These are phyloP conservation scores for Bocquillonia castaneifolia DNA, from an alignment of 441 rosid genomes.

Conservation along the genomic window DNA sequence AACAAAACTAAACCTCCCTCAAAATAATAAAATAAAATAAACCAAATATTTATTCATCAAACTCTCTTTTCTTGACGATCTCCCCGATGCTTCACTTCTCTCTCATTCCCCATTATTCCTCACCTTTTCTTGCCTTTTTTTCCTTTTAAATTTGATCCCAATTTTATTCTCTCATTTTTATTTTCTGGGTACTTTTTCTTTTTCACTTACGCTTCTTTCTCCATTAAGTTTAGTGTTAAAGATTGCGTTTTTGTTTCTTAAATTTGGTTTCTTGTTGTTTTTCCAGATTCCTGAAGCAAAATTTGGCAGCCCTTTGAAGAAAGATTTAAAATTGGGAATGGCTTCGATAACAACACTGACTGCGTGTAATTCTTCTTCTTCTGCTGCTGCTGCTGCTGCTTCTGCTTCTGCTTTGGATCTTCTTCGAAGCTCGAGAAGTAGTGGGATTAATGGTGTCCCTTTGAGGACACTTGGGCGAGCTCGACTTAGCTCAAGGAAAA, in stretches of 20 bases:
- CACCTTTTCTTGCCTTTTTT: too few species aligned
- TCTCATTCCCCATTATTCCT: background rate
- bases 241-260: too few species aligned
- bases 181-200: conserved; percentile 28
- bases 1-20: background rate
- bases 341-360: conserved; percentile 54
- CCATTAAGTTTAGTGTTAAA: too few species aligned
- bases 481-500: conserved; percentile 28
- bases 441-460: conserved; percentile 49
- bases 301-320: too few species aligned
- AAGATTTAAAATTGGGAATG: conserved; percentile 32
- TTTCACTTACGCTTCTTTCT: too few species aligned
- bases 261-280: too few species aligned
- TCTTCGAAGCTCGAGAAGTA: conserved; percentile 63
- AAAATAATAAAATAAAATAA: conserved; percentile 13
- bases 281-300: background rate
- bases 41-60: too few species aligned
- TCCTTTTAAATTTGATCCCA: background rate
- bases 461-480: conserved; percentile 51
- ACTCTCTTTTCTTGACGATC: conserved; percentile 43
- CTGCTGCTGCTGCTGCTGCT: conserved; percentile 41
- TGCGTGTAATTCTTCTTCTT: too few species aligned
- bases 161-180: background rate
- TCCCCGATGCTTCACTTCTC: conserved; percentile 48
- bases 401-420: conserved; percentile 71